Conservation (phyloP, 805 yeast species). For the Metschnikowia sp. region DNA sequence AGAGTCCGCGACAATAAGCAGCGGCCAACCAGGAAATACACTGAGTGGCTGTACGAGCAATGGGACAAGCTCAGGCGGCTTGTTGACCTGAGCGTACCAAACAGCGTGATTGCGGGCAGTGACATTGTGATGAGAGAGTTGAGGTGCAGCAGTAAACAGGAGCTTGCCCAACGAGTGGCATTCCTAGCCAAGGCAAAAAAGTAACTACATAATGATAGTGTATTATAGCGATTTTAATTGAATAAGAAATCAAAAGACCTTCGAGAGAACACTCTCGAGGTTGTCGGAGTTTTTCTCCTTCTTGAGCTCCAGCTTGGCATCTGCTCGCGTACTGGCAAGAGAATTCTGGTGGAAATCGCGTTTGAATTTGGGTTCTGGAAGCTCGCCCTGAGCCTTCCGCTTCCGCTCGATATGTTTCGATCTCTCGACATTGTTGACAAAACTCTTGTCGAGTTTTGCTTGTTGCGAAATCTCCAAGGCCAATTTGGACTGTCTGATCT, state of each 20-base stretch:
- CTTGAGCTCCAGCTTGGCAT: slow-evolving; percentile 49
- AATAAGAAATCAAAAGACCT: slow-evolving; percentile 39
- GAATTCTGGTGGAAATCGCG: slow-evolving; percentile 69
- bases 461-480: slow-evolving; percentile 89
- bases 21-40: not conserved
- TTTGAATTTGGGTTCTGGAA: slow-evolving; percentile 18
- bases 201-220: not conserved
- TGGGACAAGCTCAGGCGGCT: slow-evolving; percentile 34
- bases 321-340: slow-evolving; percentile 64
- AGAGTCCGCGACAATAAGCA: slow-evolving; percentile 7
- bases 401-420: slow-evolving; percentile 70
- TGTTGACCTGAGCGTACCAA: slow-evolving; percentile 26
- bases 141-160: slow-evolving; percentile 25
- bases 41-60: slow-evolving; percentile 27
- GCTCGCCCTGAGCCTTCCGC: slow-evolving; percentile 26
- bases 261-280: slow-evolving; percentile 48
- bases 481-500: slow-evolving; percentile 80
- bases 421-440: slow-evolving; percentile 77
- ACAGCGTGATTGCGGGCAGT: slow-evolving; percentile 29
- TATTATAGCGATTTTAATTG: not conserved
- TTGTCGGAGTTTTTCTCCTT: slow-evolving; percentile 38
- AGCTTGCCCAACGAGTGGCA: slow-evolving; percentile 28
- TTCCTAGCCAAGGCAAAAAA: slow-evolving; percentile 7
- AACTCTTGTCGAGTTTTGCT: slow-evolving; percentile 78
- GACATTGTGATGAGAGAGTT: slow-evolving; percentile 23